These are phyloP conservation scores for Populus ilicifolia DNA, from an alignment of 345 rosid species.

Conservation along the genomic window DNA sequence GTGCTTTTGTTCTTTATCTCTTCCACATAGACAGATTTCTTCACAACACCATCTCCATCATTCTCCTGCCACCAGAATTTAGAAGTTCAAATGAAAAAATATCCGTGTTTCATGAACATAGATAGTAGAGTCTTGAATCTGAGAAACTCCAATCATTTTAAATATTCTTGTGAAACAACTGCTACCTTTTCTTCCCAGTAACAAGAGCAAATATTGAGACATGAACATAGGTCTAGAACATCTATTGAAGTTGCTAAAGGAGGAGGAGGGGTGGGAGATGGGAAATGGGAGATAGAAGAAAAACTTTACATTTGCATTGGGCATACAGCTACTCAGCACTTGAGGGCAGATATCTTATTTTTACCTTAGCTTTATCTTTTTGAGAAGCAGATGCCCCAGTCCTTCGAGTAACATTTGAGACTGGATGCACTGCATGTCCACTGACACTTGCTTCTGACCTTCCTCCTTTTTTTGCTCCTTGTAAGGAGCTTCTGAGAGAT, in stretches of 20 bases:
- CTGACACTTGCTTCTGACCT: constrained; percentile 38
- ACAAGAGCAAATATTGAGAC: not conserved
- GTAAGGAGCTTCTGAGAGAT: constrained; percentile 44
- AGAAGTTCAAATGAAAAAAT: not conserved
- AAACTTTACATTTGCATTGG: not conserved
- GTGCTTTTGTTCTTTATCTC: constrained; percentile 36
- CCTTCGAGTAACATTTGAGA: constrained; percentile 27
- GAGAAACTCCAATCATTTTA: not conserved
- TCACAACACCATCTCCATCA: constrained; percentile 25
- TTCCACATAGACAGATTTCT: constrained; percentile 33
- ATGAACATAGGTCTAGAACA: not conserved
- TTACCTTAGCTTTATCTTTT: constrained; percentile 47
- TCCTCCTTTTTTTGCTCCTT: constrained; percentile 38
- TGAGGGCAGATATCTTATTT: not conserved
- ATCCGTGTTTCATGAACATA: not conserved
- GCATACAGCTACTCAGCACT: not conserved
- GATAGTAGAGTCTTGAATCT: not conserved
- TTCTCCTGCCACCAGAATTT: constrained; percentile 34
- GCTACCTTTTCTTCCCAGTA: not conserved
- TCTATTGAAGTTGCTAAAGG: not conserved
- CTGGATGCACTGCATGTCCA: constrained; percentile 29
- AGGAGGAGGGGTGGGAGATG: no score
- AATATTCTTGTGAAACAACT: not conserved
- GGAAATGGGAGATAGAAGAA: no score
- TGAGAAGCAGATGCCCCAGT: constrained; percentile 37